phyloP scores from a whole-genome alignment of 306 rosid genomes.

The Vicia faba region DNA sequence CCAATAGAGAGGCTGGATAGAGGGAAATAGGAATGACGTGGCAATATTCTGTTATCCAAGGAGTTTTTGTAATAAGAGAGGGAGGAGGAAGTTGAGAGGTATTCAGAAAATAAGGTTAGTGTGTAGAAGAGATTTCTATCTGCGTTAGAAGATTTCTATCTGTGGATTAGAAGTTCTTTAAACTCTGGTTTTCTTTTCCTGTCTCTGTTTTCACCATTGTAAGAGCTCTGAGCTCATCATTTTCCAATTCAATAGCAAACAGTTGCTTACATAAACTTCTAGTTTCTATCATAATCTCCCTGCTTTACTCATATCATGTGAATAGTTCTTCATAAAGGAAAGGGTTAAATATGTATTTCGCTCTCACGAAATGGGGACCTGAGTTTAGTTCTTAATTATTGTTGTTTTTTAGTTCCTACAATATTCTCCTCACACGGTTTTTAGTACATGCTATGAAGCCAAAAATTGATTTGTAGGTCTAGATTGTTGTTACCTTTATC shows the following conservation, averaged over 20 bases:
- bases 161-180: not conserved
- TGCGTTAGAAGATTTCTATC: not conserved
- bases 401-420: too few relatives aligned
- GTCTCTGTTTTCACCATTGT: not conserved
- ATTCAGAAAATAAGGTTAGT: not conserved
- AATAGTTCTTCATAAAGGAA: slow-evolving; percentile 6
- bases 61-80: not conserved
- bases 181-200: not conserved
- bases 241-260: not conserved
- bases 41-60: not conserved
- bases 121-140: not conserved
- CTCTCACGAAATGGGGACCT: too few relatives aligned
- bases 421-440: too few relatives aligned
- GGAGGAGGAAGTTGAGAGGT: not conserved
- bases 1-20: not conserved
- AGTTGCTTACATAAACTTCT: not conserved
- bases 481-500: too few relatives aligned
- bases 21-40: not conserved
- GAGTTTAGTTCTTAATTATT: too few relatives aligned
- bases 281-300: not conserved
- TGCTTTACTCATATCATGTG: not conserved
- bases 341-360: too few relatives aligned
- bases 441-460: too few relatives aligned
- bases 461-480: too few relatives aligned
- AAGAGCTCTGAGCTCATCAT: not conserved